Evolutionary conservation across 2,329 filamentous ascomycete genomes (phyloP), one percentile per base, ranked within the genome.

Genomic region (Mariannaea elegans): DNA sequence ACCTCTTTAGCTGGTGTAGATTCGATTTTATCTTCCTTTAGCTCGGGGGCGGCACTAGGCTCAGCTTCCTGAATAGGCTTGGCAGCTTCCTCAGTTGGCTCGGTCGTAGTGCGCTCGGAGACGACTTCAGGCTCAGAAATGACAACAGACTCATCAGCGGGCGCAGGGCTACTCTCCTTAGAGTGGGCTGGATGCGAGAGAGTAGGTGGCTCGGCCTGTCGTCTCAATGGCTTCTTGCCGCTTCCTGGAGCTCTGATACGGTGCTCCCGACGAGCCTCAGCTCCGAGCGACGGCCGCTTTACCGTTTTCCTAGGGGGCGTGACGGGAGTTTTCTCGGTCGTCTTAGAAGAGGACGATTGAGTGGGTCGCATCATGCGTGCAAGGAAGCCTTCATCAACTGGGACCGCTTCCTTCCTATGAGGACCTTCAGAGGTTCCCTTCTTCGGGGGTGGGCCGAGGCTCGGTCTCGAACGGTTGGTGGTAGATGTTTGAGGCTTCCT

Each of bases 361-460:
- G 91, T 94, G 2, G 91, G 91, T 38, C 90, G 82, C 87, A 90
- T 93, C 90, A 94, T 93, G 51, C 91, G 86, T n/a, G 90, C 90
- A 23, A 94, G 78, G 76, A 94, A 94, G 13, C 87, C 77, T 65
- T 91, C 88, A 64, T 92, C 89, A 1, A 90, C 81, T 16, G 84
- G 83, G 45, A 80, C 81, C 23, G 23, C 41, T 16, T 84, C 79
- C 61, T 81, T 80, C 66, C 82, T 83, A 7, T 80, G 72, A 13
- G 59, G 18, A 1, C 53, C 55, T 14, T 65, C 55, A 3, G 64
- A 38, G 7, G 58, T 36, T 64, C n/a, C n/a, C n/a, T 84, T 87
- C 74, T 86, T 89, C 3, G 86, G 84, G 7, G 86, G 85, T 2
- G 80, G 84, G 2, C 85, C 86, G 16, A 88, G 65, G 66, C 85